phyloP scores from a whole-genome alignment of 371 early-diverging fungal species.

The Mucor lusitanicus region DNA sequence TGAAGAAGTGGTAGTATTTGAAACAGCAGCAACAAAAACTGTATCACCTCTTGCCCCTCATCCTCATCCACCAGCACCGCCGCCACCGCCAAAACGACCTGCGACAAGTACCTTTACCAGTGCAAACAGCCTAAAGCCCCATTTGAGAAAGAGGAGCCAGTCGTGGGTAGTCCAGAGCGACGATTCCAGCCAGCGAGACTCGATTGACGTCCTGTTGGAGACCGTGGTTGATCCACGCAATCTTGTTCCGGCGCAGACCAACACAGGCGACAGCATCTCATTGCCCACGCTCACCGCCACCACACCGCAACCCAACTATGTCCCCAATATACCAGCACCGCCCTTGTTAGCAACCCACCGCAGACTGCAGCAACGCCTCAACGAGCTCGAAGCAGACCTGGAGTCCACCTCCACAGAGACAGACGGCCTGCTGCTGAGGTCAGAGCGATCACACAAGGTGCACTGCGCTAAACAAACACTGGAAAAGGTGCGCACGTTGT shows the following conservation, averaged over 20 bases:
- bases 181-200: background rate
- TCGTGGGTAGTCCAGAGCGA: slow-evolving; percentile 10
- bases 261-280: slow-evolving; percentile 28
- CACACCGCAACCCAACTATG: slow-evolving; percentile 6
- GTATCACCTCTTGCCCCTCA: background rate
- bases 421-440: background rate
- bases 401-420: background rate
- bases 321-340: slow-evolving; percentile 50
- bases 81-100: background rate
- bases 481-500: slow-evolving; percentile 47
- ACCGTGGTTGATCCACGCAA: slow-evolving; percentile 27
- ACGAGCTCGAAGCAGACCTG: slow-evolving; percentile 13
- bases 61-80: too few species aligned
- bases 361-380: slow-evolving; percentile 23
- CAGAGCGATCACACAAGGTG: slow-evolving; percentile 4
- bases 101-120: background rate
- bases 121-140: background rate
- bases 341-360: slow-evolving; percentile 46
- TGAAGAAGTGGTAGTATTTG: slow-evolving; percentile 30
- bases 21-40: slow-evolving; percentile 10
- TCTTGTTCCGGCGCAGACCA: slow-evolving; percentile 34
- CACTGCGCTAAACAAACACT: slow-evolving; percentile 18
- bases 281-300: slow-evolving; percentile 17
- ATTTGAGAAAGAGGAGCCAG: slow-evolving; percentile 5
- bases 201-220: slow-evolving; percentile 22